Conservation (phyloP, 805 yeast species). For the Diddensiella santjacobensis region DNA sequence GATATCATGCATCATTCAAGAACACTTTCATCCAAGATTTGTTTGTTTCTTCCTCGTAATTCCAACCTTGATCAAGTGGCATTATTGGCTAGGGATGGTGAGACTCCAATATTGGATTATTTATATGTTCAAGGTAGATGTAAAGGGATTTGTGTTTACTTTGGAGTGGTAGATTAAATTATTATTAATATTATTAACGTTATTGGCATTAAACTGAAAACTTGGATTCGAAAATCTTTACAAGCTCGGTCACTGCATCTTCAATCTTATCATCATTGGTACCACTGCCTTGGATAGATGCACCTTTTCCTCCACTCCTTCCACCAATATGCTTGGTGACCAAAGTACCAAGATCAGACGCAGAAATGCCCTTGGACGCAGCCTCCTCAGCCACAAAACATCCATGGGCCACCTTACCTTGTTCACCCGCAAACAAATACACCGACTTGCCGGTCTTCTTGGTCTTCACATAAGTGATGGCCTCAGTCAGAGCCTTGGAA, state of each 20-base stretch:
- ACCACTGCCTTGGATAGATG: conserved; percentile 96
- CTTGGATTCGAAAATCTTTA: conserved; percentile 43
- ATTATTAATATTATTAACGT: neutral
- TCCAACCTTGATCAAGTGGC: conserved; percentile 21
- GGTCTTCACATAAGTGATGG: conserved; percentile 76
- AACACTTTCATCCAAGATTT: conserved; percentile 12
- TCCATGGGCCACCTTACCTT: conserved; percentile 87
- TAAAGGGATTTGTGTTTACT: conserved; percentile 19
- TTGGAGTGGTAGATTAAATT: conserved; percentile 9
- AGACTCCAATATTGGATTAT: conserved; percentile 16
- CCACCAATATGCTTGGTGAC: conserved; percentile 85
- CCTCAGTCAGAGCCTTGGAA: conserved; percentile 93
- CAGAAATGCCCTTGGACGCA: conserved; percentile 66
- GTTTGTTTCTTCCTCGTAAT: conserved; percentile 26
- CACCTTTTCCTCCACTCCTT: conserved; percentile 97
- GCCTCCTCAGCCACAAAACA: conserved; percentile 78
- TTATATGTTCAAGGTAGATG: conserved; percentile 17
- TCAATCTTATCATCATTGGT: conserved; percentile 66
- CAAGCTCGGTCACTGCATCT: conserved; percentile 70
- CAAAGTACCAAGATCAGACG: conserved; percentile 59
- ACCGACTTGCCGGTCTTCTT: conserved; percentile 69
- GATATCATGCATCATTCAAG: conserved; percentile 17
- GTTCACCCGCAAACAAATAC: conserved; percentile 72
- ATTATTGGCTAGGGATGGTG: conserved; percentile 3
- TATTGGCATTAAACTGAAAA: conserved; percentile 1